Evolutionary conservation across 257 asterid genomes (phyloP), one percentile per base, ranked within the genome.

Genomic region (Thymus quinquecostatus): DNA sequence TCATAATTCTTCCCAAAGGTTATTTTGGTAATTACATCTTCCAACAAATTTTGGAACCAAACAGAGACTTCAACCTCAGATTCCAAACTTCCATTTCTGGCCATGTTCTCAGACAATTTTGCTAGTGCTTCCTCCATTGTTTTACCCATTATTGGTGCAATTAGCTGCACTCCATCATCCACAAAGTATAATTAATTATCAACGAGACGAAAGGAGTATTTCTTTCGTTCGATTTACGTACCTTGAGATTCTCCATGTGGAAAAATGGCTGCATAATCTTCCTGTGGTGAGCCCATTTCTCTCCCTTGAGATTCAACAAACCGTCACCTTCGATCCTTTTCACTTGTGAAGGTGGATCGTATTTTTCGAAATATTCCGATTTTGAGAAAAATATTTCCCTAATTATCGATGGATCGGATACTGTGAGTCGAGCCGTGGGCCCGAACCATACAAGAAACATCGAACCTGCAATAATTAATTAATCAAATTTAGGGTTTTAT

Each of bases 241-340:
- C 96, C 92, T 88, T 92, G 71, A 92, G 95, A 77, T 92, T 90
- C 77, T 90, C 85, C 3, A 83, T 73, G 80, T 86, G 85, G 68
- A 92, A 92, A 59, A 81, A 73, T 34, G 95, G 96, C 43, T 88
- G 89, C 40, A 92, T 74, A 49, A 87, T 79, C 80, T 81, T 90
- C 68, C 97, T 81, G 1, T 87, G 97, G 80, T 87, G 83, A 79
- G 97, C 96, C 98, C 98, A 92, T 86, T 88, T 92, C 55, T 87
- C 88, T 40, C 93, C 98, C 67, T 84, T 82, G 70, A 92, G 90
- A 47, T 78, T 92, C 51, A 87, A 68, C 62, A 92, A 79, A 8
- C 98, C 97, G 66, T 87, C 88, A 4, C 98, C 97, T 84, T 92
- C 97, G 53, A 92, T 87, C 56, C 83, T 89, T 73, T 82, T 74